Percentiles rank a stretch among this genome's conserved stretches.
Conservation (phyloP, 164 flowering plant genomes). For the Nymphaea colorata region DNA sequence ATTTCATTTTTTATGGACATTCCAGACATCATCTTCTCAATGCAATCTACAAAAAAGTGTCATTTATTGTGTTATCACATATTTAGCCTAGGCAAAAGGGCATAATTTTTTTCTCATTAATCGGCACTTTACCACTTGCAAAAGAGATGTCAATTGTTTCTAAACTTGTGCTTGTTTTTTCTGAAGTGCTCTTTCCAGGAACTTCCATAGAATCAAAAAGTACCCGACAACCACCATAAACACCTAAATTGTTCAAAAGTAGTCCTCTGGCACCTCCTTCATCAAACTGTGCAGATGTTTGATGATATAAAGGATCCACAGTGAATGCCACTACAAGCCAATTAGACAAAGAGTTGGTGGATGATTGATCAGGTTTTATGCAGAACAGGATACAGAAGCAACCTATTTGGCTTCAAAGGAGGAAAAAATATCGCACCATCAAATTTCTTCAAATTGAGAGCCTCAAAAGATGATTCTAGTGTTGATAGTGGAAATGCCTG, state of each 20-base stretch:
- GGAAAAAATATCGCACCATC: slow-evolving; percentile 40
- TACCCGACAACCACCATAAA: slow-evolving; percentile 80
- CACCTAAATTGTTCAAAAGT: slow-evolving; percentile 85
- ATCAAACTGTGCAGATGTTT: slow-evolving; percentile 95
- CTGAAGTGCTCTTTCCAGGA: slow-evolving; percentile 52
- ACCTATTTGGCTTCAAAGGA: not conserved
- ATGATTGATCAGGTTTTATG: not conserved
- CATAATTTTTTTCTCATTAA: not conserved
- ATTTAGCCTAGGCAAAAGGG: not conserved
- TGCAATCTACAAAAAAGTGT: slow-evolving; percentile 32
- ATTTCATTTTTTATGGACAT: slow-evolving; percentile 50
- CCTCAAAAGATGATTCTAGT: slow-evolving; percentile 81
- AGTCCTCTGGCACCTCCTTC: slow-evolving; percentile 99
- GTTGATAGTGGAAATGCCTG: slow-evolving; percentile 89
- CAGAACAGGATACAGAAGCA: not conserved
- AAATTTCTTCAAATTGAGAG: slow-evolving; percentile 86
- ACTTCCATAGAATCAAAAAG: slow-evolving; percentile 87
- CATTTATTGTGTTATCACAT: not conserved
- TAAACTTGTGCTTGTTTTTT: slow-evolving; percentile 16
- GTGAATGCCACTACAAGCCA: slow-evolving; percentile 63
- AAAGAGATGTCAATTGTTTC: slow-evolving; percentile 67
- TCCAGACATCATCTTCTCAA: slow-evolving; percentile 57
- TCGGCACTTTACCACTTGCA: slow-evolving; percentile 44
- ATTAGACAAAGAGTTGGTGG: slow-evolving; percentile 1
- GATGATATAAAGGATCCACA: slow-evolving; percentile 94